phyloP scores from a whole-genome alignment of 106 monocot species.

The Xerophyta viscosa region DNA sequence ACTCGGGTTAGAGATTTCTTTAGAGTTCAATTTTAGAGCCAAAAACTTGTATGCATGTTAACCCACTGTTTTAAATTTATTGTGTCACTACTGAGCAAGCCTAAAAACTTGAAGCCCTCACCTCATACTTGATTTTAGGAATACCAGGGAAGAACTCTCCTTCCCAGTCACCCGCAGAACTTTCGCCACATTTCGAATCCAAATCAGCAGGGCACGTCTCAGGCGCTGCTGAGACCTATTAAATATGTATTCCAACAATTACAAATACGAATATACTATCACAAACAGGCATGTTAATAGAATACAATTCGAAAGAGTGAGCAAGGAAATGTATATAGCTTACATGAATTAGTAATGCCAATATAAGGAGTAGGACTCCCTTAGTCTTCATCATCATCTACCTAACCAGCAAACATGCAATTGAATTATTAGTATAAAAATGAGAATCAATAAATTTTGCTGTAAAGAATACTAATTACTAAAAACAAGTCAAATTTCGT shows the following conservation, averaged over 20 bases:
- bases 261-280: too few relatives aligned
- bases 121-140: slow-evolving; percentile 96
- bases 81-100: too few relatives aligned
- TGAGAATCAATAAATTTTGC: too few relatives aligned
- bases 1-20: too few relatives aligned
- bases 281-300: background rate
- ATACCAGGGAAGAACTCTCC: slow-evolving; percentile 93
- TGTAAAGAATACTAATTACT: too few relatives aligned
- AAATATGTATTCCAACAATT: too few relatives aligned
- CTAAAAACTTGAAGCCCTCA: slow-evolving; percentile 6
- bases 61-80: too few relatives aligned
- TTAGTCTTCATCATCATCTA: slow-evolving; percentile 11
- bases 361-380: slow-evolving; percentile 10
- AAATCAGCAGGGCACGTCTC: slow-evolving; percentile 70
- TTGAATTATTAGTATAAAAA: too few relatives aligned
- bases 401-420: too few relatives aligned
- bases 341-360: slow-evolving; percentile 21
- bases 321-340: slow-evolving; percentile 9
- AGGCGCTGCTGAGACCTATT: slow-evolving; percentile 22
- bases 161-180: slow-evolving; percentile 53
- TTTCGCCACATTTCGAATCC: slow-evolving; percentile 30
- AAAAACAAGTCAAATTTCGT: too few relatives aligned
- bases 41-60: too few relatives aligned
- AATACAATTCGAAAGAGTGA: background rate
- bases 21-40: too few relatives aligned